A percentile compares a stretch with the other conserved stretches of the same genome.
phyloP scores from a whole-genome alignment of 495 filamentous ascomycete genomes.

The Daldinia grandis region DNA sequence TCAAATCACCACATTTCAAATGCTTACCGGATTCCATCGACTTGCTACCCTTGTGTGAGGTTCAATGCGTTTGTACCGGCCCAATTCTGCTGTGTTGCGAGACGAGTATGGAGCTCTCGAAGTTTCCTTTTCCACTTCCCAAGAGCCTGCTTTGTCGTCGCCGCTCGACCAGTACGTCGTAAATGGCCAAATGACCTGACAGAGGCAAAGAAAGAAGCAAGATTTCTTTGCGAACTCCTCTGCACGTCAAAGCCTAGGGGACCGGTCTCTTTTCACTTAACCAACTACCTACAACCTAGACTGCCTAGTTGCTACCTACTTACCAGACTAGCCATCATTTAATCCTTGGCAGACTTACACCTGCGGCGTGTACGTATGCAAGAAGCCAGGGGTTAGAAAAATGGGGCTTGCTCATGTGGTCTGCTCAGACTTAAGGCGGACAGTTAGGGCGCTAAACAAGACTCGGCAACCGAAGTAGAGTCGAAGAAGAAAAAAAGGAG shows the following conservation, averaged over 20 bases:
- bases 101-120: neutral
- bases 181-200: constrained; percentile 11
- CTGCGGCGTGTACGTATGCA: constrained; percentile 37
- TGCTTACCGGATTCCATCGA: constrained; percentile 13
- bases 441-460: constrained; percentile 43
- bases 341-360: constrained; percentile 39
- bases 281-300: constrained; percentile 5
- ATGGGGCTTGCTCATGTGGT: constrained; percentile 44
- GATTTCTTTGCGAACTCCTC: constrained; percentile 5
- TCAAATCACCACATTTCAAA: constrained; percentile 13
- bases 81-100: neutral
- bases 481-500: constrained; percentile 14
- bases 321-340: constrained; percentile 29
- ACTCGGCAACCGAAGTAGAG: constrained; percentile 41
- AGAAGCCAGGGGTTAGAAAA: constrained; percentile 34
- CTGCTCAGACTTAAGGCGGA: constrained; percentile 39
- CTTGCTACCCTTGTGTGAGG: constrained; percentile 7
- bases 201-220: constrained; percentile 20
- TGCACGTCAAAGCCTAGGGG: constrained; percentile 9
- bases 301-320: neutral
- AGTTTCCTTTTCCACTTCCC: constrained; percentile 1
- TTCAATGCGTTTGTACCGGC: neutral
- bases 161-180: constrained; percentile 7
- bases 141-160: constrained; percentile 19
- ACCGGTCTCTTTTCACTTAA: constrained; percentile 3